Evolutionary conservation across 2,329 filamentous ascomycete species (phyloP), one percentile per base, ranked within the genome.

Genomic region (Neurospora sp.): DNA sequence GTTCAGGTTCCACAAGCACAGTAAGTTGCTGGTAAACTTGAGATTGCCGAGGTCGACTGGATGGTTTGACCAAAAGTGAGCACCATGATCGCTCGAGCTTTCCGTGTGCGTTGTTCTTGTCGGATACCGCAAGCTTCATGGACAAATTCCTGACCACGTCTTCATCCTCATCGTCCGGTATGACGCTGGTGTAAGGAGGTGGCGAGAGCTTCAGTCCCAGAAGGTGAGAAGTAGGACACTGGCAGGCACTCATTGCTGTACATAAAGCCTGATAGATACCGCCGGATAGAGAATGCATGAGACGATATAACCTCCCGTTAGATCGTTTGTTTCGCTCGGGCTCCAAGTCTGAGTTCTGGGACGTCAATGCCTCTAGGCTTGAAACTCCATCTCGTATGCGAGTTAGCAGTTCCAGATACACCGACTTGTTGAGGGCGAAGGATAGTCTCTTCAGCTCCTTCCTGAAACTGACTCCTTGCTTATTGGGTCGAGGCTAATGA

Each of bases 211-310:
- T 39, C 13, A 77, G 66, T 6, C 69, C 58, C 8, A 78, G 67
- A 43, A 74, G 70, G 11, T 78, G 67, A 2, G 73, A 71, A 17
- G 76, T 74, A 4, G 66, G 58, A 36, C 73, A 75, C 9, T 28
- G 40, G 66, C 76, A 77, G 23, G 58, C 68, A 1, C 76, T 66
- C 42, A 75, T 75, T 3, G 70, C 67, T 36, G 46, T 13, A 52
- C 66, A 71, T 3, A 77, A 52, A 28, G 76, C 76, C 1, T 73
- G 74, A 39, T 76, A 77, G 0, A 78, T 69, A 42, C 74, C 76
- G 40, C 66, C 68, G 0, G 75, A 74, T 0, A 78, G 33, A 4
- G 72, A 71, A 2, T 73, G 73, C 4, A 76, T 46, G 1, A 77
- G 19, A 10, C 39, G 72, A 28, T 74, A 70, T 0, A 77, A 68